A percentile compares a stretch with the other conserved stretches of the same genome.
Conservation (phyloP, 805 yeast species). For the Lachancea dasiensis region DNA sequence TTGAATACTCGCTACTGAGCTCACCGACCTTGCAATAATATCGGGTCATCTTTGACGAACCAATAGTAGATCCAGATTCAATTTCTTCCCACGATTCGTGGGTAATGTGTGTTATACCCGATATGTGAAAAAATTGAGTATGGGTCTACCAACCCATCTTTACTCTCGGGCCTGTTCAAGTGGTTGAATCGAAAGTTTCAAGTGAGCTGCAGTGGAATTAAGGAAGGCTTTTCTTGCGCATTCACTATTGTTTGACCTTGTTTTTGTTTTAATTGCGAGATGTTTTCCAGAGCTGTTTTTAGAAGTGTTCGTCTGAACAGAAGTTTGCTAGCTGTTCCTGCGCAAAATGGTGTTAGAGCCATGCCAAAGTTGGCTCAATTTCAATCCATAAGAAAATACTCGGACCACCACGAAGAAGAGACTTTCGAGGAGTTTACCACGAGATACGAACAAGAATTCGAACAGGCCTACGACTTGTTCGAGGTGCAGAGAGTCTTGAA, state of each 20-base stretch:
- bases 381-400: constrained; percentile 55
- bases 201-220: background rate
- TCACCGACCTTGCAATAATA: no score
- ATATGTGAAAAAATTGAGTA: background rate
- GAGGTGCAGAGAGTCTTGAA: constrained; percentile 92
- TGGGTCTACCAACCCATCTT: background rate
- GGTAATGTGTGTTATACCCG: no score
- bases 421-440: constrained; percentile 89
- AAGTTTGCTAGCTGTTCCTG: constrained; percentile 11
- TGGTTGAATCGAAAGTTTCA: background rate
- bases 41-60: constrained; percentile 6
- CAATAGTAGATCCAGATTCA: constrained; percentile 7
- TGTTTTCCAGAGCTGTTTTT: constrained; percentile 25
- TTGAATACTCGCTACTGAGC: no score
- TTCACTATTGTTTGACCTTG: background rate
- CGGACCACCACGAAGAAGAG: constrained; percentile 80
- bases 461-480: constrained; percentile 81
- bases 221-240: background rate
- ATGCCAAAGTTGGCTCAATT: constrained; percentile 15
- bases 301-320: constrained; percentile 16
- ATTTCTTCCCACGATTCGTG: background rate
- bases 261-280: constrained; percentile 1
- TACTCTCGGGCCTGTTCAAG: background rate
- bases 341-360: constrained; percentile 1
- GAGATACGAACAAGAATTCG: constrained; percentile 93